Evolutionary conservation across 805 yeast genomes (phyloP), one percentile per base, ranked within the genome.

Genomic region (Sugiyamaella mastotermitis): DNA sequence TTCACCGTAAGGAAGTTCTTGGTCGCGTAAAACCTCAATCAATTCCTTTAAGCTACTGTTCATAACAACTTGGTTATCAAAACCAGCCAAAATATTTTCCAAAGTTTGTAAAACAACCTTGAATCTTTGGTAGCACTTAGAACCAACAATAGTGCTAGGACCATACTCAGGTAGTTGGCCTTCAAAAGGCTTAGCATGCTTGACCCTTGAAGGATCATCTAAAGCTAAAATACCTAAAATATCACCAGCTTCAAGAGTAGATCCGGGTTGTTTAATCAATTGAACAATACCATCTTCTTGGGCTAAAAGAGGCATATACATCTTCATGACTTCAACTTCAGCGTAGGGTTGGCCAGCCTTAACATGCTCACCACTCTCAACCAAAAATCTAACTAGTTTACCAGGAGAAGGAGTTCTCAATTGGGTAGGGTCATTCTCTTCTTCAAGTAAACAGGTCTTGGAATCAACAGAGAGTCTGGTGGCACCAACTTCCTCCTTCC

Each of bases 391-490:
- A 46, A 90, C 95, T 50, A 92, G 74, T 67, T 92, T 92, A 71
- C 99, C 99, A 38, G 98, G 99, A 20, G 98, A 92, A 31, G 98
- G 98, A 24, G 98, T 86, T 68, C 97, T 80, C 58, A 94, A 72
- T 69, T 92, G 97, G 30, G 99, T 94, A 49, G 99, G 99, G 60
- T 92, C 99, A 56, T 86, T 90, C 68, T 92, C 99, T 42, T 75
- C 83, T 66, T 94, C 98, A 48, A 92, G 74, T 49, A 85, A 66
- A 58, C 97, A 90, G 20, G 98, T 88, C 71, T 85, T 92, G 37
- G 95, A 79, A 58, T 92, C 97, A 27, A 92, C 96, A 18, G 96
- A 84, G 51, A 92, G 64, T 65, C 98, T 80, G 8, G 97, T 90
- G 26, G 95, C 94, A 40, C 87, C 78, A 46, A 92, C 90, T 69